A percentile compares a stretch with the other conserved stretches of the same genome.
Evolutionary conservation across 2,329 filamentous ascomycete species (phyloP).

Genomic region (Aureobasidium musti): DNA sequence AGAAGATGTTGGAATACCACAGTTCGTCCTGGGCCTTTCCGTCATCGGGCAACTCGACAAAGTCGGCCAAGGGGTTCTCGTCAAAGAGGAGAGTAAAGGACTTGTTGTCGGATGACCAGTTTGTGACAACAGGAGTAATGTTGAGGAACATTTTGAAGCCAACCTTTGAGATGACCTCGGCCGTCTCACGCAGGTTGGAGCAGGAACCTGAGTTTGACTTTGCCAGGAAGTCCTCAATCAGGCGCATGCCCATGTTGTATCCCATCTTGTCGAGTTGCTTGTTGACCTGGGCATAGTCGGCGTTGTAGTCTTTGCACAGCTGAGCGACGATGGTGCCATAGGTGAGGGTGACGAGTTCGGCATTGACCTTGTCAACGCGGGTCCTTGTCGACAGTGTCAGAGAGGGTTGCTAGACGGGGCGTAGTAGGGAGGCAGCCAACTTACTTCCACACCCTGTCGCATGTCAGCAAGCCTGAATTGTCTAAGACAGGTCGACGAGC

Average conservation of each 20-base stretch:
- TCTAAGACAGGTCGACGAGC: slow-evolving; percentile 1
- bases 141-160: slow-evolving; percentile 99
- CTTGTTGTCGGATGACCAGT: slow-evolving; percentile 95
- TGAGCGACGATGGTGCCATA: slow-evolving; percentile 98
- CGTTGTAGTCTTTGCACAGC: slow-evolving; percentile 93
- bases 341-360: slow-evolving; percentile 93
- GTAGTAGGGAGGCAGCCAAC: slow-evolving; percentile 42
- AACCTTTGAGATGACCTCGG: slow-evolving; percentile 96
- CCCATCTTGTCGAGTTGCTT: slow-evolving; percentile 99
- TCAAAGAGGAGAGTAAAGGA: slow-evolving; percentile 96
- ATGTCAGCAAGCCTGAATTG: slow-evolving; percentile 37
- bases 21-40: slow-evolving; percentile 93
- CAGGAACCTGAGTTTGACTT: slow-evolving; percentile 91
- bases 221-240: slow-evolving; percentile 97
- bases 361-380: slow-evolving; percentile 95
- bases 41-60: slow-evolving; percentile 95
- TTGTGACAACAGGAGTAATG: slow-evolving; percentile 87
- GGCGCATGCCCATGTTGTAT: slow-evolving; percentile 92
- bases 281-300: slow-evolving; percentile 93
- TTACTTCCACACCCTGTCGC: slow-evolving; percentile 85
- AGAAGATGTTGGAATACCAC: slow-evolving; percentile 98
- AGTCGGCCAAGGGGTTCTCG: slow-evolving; percentile 94
- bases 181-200: slow-evolving; percentile 90
- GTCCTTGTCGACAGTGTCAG: slow-evolving; percentile 59
- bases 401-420: neutral